Base-by-base conservation (phyloP, 1,139 yeast genomes). In the Taphrina populina region DNA sequence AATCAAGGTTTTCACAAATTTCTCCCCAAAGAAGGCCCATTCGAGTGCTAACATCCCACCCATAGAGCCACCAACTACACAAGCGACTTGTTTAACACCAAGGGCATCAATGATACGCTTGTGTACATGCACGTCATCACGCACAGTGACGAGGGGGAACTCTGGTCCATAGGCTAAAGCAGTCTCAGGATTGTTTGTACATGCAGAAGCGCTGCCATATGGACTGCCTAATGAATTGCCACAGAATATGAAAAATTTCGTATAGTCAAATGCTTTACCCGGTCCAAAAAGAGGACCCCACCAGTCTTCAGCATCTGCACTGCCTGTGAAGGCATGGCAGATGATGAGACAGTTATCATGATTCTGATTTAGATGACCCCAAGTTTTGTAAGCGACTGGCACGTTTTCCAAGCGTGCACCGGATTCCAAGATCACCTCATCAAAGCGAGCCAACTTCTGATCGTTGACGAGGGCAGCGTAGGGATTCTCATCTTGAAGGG, bases 41-140 rank as follows among this genome's bases (percentile, higher is more conserved):
- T 92, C 98, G 62, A 92, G 72, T 0, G 92, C 90, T 53, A 88
- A 72, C 98, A 92, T 92, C n/a, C 98, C 98, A 34, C 98, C 98
- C 98, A 92, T 92, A 26, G 97, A 90, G 0, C 98, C 98, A 27
- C 98, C 98, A 58, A 92, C 79, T 3, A 86, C 95, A 51, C 84
- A 79, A 0, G 97, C 96, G 36, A 92, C 73, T 57, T 81, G 78
- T 57, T 76, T 77, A 24, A 92, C 87, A 0, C 85, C 88, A 52
- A 92, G 71, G 17, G 76, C 76, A 24, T 87, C 88, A 56, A 92
- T 73, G 4, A 92, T 82, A 58, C 83, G 68, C 62, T 75, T 80
- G 65, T 92, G 97, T n/a, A 92, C 79, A 13, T 76, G 76, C 6
- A 88, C 86, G 65, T 92, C 98, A 66, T 92, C 98, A 61, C 95